Percentiles rank a stretch among this genome's conserved stretches.
These are phyloP conservation scores for Metarhizium album DNA, from an alignment of 2,329 filamentous ascomycete genomes.

Conservation along the genomic window DNA sequence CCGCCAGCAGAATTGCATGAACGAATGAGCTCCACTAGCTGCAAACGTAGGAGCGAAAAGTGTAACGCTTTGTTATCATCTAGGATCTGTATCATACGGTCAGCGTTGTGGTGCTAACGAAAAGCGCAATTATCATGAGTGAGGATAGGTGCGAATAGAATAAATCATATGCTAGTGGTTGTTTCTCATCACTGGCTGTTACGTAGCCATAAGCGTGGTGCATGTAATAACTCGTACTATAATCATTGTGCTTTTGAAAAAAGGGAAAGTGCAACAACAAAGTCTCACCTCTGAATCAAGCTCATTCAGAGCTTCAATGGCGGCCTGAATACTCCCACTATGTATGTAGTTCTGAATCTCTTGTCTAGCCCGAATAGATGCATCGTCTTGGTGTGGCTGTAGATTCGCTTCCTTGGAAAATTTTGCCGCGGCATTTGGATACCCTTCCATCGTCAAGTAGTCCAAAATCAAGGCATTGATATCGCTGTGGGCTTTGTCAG, in stretches of 20 bases:
- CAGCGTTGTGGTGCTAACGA: conserved; percentile 1
- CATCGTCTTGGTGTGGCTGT: conserved; percentile 57
- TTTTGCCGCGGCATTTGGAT: conserved; percentile 81
- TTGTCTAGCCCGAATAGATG: conserved; percentile 67
- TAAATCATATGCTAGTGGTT: conserved; percentile 43
- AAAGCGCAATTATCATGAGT: neutral
- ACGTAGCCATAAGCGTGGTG: conserved; percentile 92
- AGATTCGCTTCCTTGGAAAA: conserved; percentile 93
- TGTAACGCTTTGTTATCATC: conserved; percentile 75
- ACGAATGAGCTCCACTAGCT: conserved; percentile 88
- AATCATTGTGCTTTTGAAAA: conserved; percentile 57
- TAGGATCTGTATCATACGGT: conserved; percentile 55
- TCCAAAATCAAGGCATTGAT: conserved; percentile 94
- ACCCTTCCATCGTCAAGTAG: conserved; percentile 92
- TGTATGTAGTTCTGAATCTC: conserved; percentile 80
- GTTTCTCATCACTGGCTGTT: conserved; percentile 84
- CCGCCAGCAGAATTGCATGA: conserved; percentile 55
- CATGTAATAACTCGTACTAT: conserved; percentile 82
- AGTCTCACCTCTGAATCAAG: conserved; percentile 75
- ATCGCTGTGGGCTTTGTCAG: conserved; percentile 50
- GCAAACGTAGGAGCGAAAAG: conserved; percentile 79
- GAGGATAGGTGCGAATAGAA: conserved; percentile 3
- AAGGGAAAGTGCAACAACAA: neutral
- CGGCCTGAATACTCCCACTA: conserved; percentile 71
- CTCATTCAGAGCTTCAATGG: conserved; percentile 81